A percentile compares a stretch with the other conserved stretches of the same genome.
These are phyloP conservation scores for Aphanomyces invadans DNA, from an alignment of 352 stramenopile genomes.

Conservation along the genomic window DNA sequence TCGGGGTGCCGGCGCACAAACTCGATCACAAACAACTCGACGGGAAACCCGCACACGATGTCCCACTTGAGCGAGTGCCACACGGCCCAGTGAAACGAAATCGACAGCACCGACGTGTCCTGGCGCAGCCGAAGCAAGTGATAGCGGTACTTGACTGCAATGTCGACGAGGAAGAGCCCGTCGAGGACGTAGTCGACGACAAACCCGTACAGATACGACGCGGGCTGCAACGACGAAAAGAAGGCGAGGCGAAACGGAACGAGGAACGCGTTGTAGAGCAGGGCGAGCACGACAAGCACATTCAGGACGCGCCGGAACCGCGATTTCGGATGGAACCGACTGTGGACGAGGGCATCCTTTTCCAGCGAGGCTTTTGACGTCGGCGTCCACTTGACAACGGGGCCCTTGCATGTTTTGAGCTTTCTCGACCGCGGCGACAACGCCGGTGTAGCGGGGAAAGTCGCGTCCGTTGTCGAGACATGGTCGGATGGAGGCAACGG, in stretches of 20 bases:
- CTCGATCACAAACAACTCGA: conserved; percentile 10
- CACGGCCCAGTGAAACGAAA: neutral
- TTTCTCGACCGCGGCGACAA: conserved; percentile 6
- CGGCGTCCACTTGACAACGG: neutral
- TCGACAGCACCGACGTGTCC: neutral
- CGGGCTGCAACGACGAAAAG: conserved; percentile 18
- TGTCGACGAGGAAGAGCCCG: conserved; percentile 34
- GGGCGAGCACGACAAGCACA: conserved; percentile 32
- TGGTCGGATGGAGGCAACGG: neutral
- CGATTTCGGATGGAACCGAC: conserved; percentile 27
- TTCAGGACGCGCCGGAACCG: conserved; percentile 30
- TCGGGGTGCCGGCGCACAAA: neutral
- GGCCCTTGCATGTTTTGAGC: neutral
- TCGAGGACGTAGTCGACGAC: conserved; percentile 37
- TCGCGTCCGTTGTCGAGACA: too few species aligned
- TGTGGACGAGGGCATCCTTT: conserved; percentile 8
- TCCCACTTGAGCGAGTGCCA: conserved; percentile 16
- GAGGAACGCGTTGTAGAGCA: conserved; percentile 41
- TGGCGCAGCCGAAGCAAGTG: conserved; percentile 1
- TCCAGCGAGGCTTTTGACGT: conserved; percentile 1
- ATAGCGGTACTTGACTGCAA: conserved; percentile 28
- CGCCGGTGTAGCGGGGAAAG: neutral
- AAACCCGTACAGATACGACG: conserved; percentile 25
- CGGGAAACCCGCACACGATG: conserved; percentile 17
- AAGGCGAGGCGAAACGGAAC: conserved; percentile 41